Evolutionary conservation across 2,329 filamentous ascomycete genomes (phyloP).

Genomic region (Aspergillus candidus): DNA sequence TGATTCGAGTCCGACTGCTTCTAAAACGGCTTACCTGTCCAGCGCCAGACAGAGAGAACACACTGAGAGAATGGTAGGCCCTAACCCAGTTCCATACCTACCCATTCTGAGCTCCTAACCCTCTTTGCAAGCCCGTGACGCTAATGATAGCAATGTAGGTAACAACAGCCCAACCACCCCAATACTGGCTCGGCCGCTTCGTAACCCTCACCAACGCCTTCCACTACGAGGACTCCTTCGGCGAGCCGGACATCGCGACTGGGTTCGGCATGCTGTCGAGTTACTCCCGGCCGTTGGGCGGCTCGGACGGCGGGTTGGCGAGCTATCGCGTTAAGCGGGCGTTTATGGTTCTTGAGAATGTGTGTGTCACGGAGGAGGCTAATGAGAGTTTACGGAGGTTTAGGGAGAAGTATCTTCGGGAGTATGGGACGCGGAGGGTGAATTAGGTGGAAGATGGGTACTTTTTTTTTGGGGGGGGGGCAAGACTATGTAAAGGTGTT

Average conservation of each 20-base stretch:
- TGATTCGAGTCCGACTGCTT: neutral
- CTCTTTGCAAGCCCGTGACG: neutral
- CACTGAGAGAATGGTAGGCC: slow-evolving; percentile 12
- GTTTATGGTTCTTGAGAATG: slow-evolving; percentile 29
- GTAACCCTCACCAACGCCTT: slow-evolving; percentile 25
- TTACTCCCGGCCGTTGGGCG: slow-evolving; percentile 12
- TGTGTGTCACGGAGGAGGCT: slow-evolving; percentile 32
- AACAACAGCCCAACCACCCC: slow-evolving; percentile 16
- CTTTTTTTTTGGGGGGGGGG: no score
- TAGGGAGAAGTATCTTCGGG: slow-evolving; percentile 18
- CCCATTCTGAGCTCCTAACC: neutral
- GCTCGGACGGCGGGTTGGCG: slow-evolving; percentile 9
- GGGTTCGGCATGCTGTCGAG: slow-evolving; percentile 21
- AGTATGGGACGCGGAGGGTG: slow-evolving; percentile 19
- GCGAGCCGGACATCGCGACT: slow-evolving; percentile 22
- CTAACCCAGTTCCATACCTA: neutral
- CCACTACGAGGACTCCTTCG: slow-evolving; percentile 29
- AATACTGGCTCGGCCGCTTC: slow-evolving; percentile 31
- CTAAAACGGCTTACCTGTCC: neutral
- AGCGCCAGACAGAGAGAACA: slow-evolving; percentile 6
- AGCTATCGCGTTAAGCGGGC: slow-evolving; percentile 25
- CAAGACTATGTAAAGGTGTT: no score
- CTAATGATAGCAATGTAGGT: slow-evolving; percentile 14
- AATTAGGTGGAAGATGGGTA: neutral
- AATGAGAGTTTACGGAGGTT: slow-evolving; percentile 28